A percentile compares a stretch with the other conserved stretches of the same genome.
Evolutionary conservation across 768 basidiomycete species (phyloP).

Genomic region (Termitomyces sp.): DNA sequence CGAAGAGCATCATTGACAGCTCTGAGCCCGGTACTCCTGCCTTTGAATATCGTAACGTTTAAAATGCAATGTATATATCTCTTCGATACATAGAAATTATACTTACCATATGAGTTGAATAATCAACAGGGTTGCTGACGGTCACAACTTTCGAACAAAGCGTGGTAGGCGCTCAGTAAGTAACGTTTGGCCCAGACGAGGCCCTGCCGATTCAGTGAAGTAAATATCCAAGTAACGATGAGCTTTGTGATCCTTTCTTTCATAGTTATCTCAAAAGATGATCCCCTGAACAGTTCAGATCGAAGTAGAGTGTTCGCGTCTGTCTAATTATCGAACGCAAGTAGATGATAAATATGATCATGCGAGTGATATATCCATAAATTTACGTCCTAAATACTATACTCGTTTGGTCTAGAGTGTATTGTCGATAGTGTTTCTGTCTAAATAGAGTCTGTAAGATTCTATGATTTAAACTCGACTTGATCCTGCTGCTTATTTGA

Average conservation of each 20-base stretch:
- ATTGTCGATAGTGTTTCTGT: neutral
- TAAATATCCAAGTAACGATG: neutral
- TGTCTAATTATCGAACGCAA: no score
- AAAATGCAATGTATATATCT: constrained; percentile 4
- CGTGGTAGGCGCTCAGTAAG: no score
- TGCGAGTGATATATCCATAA: no score
- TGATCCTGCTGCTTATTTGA: neutral
- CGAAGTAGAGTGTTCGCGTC: no score
- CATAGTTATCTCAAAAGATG: no score
- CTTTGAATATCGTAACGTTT: constrained; percentile 83
- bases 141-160: neutral
- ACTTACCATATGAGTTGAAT: neutral
- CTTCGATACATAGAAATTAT: neutral
- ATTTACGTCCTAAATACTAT: neutral
- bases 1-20: constrained; percentile 65
- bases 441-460: neutral
- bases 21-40: constrained; percentile 86
- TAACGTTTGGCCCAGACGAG: no score
- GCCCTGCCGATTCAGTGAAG: no score
- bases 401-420: neutral
- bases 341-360: no score
- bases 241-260: neutral
- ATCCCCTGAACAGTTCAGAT: no score
- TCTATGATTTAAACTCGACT: neutral
- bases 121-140: neutral